Percentiles rank a stretch among this genome's conserved stretches.
Evolutionary conservation across 257 asterid species (phyloP).

Genomic region (Solanum ossicruentum): DNA sequence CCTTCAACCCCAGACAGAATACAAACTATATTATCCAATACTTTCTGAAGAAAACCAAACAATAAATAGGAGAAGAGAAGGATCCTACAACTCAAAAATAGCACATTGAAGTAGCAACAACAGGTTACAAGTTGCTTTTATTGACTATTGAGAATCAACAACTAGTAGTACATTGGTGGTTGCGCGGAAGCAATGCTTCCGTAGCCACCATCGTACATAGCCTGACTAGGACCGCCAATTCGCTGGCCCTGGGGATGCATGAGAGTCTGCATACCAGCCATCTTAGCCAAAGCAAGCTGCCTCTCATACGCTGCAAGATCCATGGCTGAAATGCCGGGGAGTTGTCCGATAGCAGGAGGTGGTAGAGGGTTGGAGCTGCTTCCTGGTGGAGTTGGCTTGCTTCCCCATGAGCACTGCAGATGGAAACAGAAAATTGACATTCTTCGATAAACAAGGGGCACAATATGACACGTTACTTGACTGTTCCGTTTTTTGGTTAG

Average conservation of each 20-base stretch:
- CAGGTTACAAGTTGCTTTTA: neutral
- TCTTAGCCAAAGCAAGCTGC: slow-evolving; percentile 46
- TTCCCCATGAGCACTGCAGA: slow-evolving; percentile 80
- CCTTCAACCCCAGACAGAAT: neutral
- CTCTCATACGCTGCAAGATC: slow-evolving; percentile 57
- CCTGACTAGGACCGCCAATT: slow-evolving; percentile 38
- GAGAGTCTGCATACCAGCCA: slow-evolving; percentile 47
- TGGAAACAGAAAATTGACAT: neutral
- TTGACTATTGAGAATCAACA: neutral
- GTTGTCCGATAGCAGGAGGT: slow-evolving; percentile 44
- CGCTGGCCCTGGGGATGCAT: slow-evolving; percentile 59
- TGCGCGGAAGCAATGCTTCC: slow-evolving; percentile 30
- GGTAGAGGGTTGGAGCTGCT: slow-evolving; percentile 64
- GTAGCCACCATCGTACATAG: slow-evolving; percentile 42
- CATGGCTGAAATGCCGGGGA: slow-evolving; percentile 41
- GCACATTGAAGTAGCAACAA: neutral
- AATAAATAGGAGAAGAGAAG: neutral
- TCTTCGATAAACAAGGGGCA: neutral
- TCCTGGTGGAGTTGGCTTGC: slow-evolving; percentile 81
- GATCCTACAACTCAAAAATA: neutral
- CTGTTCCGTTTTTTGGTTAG: neutral
- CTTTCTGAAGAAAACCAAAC: neutral
- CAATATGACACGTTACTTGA: neutral
- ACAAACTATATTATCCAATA: neutral
- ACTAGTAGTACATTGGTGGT: slow-evolving; percentile 49